Base-by-base conservation (phyloP, 306 rosid genomes). In the Cucurbita argyrosperma region DNA sequence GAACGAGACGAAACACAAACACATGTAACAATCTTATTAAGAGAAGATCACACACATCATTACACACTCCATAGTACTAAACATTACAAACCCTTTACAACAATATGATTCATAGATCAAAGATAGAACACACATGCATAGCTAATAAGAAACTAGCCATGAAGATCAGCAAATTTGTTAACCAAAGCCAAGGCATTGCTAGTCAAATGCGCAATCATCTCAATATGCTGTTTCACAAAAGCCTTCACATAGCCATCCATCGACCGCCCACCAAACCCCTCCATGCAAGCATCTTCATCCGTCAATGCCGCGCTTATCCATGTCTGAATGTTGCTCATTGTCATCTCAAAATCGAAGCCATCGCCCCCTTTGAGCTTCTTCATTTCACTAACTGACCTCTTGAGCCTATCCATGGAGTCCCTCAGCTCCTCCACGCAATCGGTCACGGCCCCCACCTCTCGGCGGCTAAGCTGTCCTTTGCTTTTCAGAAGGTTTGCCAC, bases 141-240 rank as follows among this genome's bases (percentile, higher is more conserved):
- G 49, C 10, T 45, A 3, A 54, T 54, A 54, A 55, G 12, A 38
- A 64, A 8, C 77, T 18, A 78, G 63, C 71, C 75, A 39, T 72
- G 72, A 66, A 64, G 11, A 23, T 80, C 66, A 57, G 90, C 88
- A 13, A 82, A 82, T 68, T 80, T 86, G 62, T 89, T 89, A 23
- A 89, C 77, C 83, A 92, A 83, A 76, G 94, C 97, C 87, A 92
- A 84, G 19, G 94, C 88, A 78, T 88, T 92, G 74, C 90, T 88
- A 23, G 96, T 92, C 77, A 92, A 64, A 7, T 81, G 96, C 0
- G 89, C 87, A 3, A 84, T 75, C 0, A 56, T 76, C 49, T 82
- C 87, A 66, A 92, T 61, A 37, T n/a, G 26, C 0, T 79, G 60
- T 66, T 86, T 84, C 49, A 85, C 92, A 0, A 43, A 7, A 13